Evolutionary conservation across 108 stramenopile genomes (phyloP).

Genomic region (Pseudonitzschia pungens): DNA sequence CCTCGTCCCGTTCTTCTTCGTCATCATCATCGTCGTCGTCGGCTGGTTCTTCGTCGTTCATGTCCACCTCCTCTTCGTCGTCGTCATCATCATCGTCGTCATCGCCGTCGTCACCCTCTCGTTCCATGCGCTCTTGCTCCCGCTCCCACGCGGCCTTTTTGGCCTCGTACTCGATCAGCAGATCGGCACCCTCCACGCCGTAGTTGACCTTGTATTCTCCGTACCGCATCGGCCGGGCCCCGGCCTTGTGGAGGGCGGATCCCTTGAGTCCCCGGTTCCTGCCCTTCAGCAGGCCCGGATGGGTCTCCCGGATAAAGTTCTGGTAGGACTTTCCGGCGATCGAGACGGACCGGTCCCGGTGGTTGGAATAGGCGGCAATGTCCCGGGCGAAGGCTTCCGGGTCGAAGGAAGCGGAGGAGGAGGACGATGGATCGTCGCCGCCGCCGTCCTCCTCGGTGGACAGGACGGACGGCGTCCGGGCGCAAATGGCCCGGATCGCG

Average conservation of each 20-base stretch:
- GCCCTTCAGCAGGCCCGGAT: slow-evolving; percentile 87
- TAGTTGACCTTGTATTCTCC: slow-evolving; percentile 76
- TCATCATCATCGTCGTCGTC: slow-evolving; percentile 41
- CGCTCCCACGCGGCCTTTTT: slow-evolving; percentile 49
- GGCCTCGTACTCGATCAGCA: slow-evolving; percentile 84
- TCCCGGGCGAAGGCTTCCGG: slow-evolving; percentile 95
- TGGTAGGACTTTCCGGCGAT: slow-evolving; percentile 90
- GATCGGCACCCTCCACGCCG: slow-evolving; percentile 94
- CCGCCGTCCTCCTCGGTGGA: slow-evolving; percentile 64
- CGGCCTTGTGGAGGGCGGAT: slow-evolving; percentile 71
- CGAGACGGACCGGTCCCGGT: slow-evolving; percentile 90
- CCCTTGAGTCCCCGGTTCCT: slow-evolving; percentile 91
- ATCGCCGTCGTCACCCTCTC: not conserved
- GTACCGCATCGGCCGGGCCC: slow-evolving; percentile 82
- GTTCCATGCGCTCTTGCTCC: slow-evolving; percentile 17
- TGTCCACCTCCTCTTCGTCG: slow-evolving; percentile 52
- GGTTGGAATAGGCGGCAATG: slow-evolving; percentile 89
- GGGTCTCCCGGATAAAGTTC: slow-evolving; percentile 92
- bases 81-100: slow-evolving; percentile 47
- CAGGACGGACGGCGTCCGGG: slow-evolving; percentile 85
- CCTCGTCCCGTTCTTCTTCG: slow-evolving; percentile 52
- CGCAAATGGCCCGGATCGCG: slow-evolving; percentile 86
- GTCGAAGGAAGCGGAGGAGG: slow-evolving; percentile 55
- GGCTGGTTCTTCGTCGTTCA: slow-evolving; percentile 46
- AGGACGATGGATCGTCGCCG: slow-evolving; percentile 22